Evolutionary conservation across 179 eudicot genomes (phyloP), one percentile per base, ranked within the genome.

Genomic region (Silene vulgaris): DNA sequence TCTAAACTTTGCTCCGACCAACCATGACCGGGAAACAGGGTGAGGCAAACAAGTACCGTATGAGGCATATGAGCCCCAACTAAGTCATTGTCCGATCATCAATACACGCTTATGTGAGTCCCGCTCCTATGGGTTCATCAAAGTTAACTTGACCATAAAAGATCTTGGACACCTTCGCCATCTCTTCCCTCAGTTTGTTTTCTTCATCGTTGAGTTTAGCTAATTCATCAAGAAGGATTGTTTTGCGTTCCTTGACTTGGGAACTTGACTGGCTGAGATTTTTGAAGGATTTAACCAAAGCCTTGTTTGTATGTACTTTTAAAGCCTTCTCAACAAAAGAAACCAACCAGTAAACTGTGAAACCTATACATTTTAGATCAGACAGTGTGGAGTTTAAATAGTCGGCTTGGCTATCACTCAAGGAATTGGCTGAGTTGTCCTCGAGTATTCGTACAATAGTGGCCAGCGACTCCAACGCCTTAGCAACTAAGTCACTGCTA

Each of bases 361-460:
- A 70, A 23, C 69, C 1, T 1, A 77, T 40, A 16, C 48, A 17
- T 69, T 12, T 59, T 21, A 77, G 11, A 28, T 77, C 75, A 60
- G 68, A 60, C 75, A 77, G 3, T n/a, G 75, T 59, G 3, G 68
- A 61, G 13, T 2, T 45, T 29, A 77, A 23, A 17, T 43, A 69
- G n/a, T 71, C 50, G 8, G 79, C 75, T 69, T 69, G 69, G 57
- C 13, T 43, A 17, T 77, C 75, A 77, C 66, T 70, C 75, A 71
- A 28, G 17, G 75, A 19, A 45, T 23, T 19, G 40, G 61, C 79
- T 28, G 69, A 3, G 26, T 45, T 69, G 5, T 20, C 62, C 17
- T 70, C 68, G 48, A 76, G 70, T 35, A 61, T 70, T 5, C 17
- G 21, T 40, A 76, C 75, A 52, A 29, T 13, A 40, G 37, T 76